These are phyloP conservation scores for Kalanchoe fedtschenkoi DNA, from an alignment of 164 flowering plant species.

Conservation along the genomic window DNA sequence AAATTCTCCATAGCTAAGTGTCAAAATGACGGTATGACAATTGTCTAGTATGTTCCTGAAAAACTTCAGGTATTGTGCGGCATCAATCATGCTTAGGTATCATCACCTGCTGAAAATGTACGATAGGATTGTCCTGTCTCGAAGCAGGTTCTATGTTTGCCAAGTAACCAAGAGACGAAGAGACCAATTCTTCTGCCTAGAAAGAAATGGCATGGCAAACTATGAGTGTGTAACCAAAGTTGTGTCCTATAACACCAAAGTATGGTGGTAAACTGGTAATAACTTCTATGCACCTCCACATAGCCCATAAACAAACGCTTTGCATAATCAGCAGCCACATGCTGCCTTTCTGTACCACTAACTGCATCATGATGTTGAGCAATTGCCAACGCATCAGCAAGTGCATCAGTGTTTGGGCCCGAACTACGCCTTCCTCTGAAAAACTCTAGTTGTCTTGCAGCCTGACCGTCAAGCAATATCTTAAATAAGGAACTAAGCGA, in stretches of 20 bases:
- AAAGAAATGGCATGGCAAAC: not conserved
- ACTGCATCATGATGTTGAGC: conserved; percentile 99
- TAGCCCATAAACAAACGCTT: conserved; percentile 74
- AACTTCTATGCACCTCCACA: conserved; percentile 36
- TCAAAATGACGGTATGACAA: not conserved
- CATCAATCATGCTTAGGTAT: not conserved
- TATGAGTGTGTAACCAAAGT: not conserved
- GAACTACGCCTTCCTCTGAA: conserved; percentile 49
- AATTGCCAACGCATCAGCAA: conserved; percentile 90
- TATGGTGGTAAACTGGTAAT: not conserved
- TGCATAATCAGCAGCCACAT: conserved; percentile 90
- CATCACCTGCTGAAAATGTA: conserved; percentile 33
- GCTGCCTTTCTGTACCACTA: conserved; percentile 84
- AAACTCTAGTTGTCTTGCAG: conserved; percentile 85
- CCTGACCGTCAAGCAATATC: conserved; percentile 30
- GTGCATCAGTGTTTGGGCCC: conserved; percentile 55
- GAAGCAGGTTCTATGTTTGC: conserved; percentile 11
- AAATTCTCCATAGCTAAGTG: no score
- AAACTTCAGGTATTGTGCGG: not conserved
- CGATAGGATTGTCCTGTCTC: conserved; percentile 11
- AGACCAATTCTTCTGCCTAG: conserved; percentile 32
- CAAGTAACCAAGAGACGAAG: conserved; percentile 32
- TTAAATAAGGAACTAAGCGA: not conserved
- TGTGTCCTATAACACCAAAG: not conserved
- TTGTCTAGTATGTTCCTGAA: not conserved